Base-by-base conservation (phyloP, 1,284 basidiomycete species). In the Athelia sp. region DNA sequence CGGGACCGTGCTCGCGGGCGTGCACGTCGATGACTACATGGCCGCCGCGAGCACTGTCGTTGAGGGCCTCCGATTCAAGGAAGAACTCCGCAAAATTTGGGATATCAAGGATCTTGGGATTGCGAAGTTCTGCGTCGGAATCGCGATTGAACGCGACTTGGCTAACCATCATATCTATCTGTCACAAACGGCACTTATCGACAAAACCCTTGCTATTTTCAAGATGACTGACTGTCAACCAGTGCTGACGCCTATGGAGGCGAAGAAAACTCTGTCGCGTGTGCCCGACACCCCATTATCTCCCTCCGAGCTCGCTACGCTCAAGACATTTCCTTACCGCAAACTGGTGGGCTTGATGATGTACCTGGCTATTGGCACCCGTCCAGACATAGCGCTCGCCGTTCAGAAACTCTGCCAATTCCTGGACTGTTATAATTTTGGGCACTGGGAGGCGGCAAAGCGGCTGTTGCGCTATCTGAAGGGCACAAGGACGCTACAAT, bases 391-490 rank as follows among this genome's bases (percentile, higher is more conserved):
- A 22, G 45, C 68, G 0, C 71, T 62, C 50, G 62, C 73, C 1
- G 65, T 76, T 4, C 56, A 59, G 23, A 50, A 62, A 14, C 60
- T 78, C 0, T 56, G 60, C 1, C 64, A 65, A 49, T 75, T 63
- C 57, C 56, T 64, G 0, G 55, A 65, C 26, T 64, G 55, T 45
- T 66, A 60, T 47, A 43, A 54, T 0, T 48, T 46, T 4, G 51
- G 45, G 0, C 75, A 78, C 53, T 74, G 68, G 67, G 59, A 60
- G 1, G 67, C 69, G 0, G 66, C 67, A 0, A 66, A 70, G 14
- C 62, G 62, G 3, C 61, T 75, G 4, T 57, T 76, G 0, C 60
- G 62, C 0, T 79, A 79, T 53, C 63, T 79, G 1, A 64, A 67
- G n/a, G 67, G 68, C 3, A 74, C 75, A 0, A 40, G 54, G 6